A percentile compares a stretch with the other conserved stretches of the same genome.
Evolutionary conservation across 192 early-diverging fungal species (phyloP).

Genomic region (Coemansia sp.): DNA sequence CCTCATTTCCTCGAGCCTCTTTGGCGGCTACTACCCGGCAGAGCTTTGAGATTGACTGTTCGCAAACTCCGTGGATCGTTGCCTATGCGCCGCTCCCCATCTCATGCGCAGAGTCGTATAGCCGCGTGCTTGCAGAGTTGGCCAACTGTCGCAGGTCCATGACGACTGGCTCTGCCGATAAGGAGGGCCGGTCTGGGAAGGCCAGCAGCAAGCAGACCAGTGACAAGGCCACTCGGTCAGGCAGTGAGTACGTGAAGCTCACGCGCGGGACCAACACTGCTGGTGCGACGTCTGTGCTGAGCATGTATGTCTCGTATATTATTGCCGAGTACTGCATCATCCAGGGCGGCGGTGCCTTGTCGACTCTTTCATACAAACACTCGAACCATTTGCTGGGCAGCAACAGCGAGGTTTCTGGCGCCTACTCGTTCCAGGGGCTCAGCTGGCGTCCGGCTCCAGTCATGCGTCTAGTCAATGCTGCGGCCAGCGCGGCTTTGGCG

Average conservation of each 20-base stretch:
- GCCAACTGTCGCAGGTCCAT: constrained; percentile 14
- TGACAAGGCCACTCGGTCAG: not conserved
- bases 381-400: not conserved
- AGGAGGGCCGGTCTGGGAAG: not conserved
- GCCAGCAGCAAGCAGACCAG: not conserved
- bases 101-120: constrained; percentile 38
- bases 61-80: constrained; percentile 37
- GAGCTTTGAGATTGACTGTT: constrained; percentile 3
- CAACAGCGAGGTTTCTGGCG: not conserved
- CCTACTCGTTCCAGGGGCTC: constrained; percentile 21
- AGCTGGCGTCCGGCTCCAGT: constrained; percentile 33
- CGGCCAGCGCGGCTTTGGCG: not conserved
- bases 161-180: not conserved
- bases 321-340: constrained; percentile 51
- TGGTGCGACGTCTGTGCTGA: constrained; percentile 21
- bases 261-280: constrained; percentile 44
- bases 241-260: constrained; percentile 21
- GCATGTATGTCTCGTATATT: constrained; percentile 23
- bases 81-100: constrained; percentile 27
- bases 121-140: constrained; percentile 28
- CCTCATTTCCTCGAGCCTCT: constrained; percentile 6
- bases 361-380: not conserved
- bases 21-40: not conserved
- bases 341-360: constrained; percentile 30
- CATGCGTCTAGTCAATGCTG: not conserved